Percentiles rank a stretch among this genome's conserved stretches.
These are phyloP conservation scores for Arachis hypogaea DNA, from an alignment of 306 rosid genomes.

Conservation along the genomic window DNA sequence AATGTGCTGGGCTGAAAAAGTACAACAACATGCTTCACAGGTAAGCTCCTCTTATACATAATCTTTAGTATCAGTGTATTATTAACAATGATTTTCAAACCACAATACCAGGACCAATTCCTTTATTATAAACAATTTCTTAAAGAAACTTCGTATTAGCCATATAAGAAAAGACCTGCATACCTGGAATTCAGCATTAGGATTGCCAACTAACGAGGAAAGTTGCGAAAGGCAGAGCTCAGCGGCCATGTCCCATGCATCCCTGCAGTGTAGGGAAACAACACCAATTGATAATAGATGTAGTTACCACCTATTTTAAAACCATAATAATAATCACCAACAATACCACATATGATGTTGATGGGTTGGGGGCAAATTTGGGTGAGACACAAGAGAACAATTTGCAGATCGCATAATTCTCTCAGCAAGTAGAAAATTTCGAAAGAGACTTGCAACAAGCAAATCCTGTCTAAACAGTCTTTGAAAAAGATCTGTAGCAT, in stretches of 20 bases:
- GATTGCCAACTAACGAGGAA: slow-evolving; percentile 83
- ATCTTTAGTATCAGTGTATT: neutral
- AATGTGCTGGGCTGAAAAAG: slow-evolving; percentile 85
- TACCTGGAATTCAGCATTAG: slow-evolving; percentile 88
- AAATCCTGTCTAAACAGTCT: slow-evolving; percentile 97
- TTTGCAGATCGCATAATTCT: slow-evolving; percentile 98
- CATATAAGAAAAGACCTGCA: slow-evolving; percentile 16
- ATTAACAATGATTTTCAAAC: neutral
- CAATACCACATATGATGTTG: slow-evolving; percentile 99
- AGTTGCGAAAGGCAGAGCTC: slow-evolving; percentile 99
- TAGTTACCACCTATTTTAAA: slow-evolving; percentile 12
- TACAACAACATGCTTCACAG: slow-evolving; percentile 24
- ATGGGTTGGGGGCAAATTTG: slow-evolving; percentile 91
- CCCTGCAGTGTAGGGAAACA: slow-evolving; percentile 65
- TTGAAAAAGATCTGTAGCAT: slow-evolving; percentile 86
- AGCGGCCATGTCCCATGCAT: slow-evolving; percentile 99
- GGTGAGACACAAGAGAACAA: slow-evolving; percentile 94
- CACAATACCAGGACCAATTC: neutral
- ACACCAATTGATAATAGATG: slow-evolving; percentile 32
- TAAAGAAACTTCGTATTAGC: slow-evolving; percentile 26
- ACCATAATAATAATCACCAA: slow-evolving; percentile 39
- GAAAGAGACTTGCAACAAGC: slow-evolving; percentile 88
- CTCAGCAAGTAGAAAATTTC: slow-evolving; percentile 96
- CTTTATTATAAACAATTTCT: slow-evolving; percentile 22
- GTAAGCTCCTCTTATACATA: slow-evolving; percentile 28